Conservation (phyloP, 148 eudicot species). For the Heliosperma pusillum region DNA sequence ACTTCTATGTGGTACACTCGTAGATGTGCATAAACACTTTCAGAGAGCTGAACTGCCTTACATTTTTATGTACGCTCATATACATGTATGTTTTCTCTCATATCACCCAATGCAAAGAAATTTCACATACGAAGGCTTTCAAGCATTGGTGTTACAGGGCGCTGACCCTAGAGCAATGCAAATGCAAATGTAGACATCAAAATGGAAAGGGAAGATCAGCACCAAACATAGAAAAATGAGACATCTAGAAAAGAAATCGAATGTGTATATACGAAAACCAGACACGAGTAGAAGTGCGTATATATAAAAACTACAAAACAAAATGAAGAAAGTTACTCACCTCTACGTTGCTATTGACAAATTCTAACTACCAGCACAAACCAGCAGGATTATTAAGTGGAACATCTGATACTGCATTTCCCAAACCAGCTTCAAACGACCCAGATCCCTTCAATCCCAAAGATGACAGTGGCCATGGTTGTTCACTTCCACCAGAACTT, state of each 20-base stretch:
- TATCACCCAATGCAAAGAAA: neutral
- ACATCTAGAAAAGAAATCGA: neutral
- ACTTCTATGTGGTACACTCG: neutral
- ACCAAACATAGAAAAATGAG: slow-evolving; percentile 3
- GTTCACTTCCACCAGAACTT: slow-evolving; percentile 48
- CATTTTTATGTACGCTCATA: neutral
- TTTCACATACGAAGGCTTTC: neutral
- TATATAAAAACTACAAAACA: neutral
- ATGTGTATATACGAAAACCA: slow-evolving; percentile 6
- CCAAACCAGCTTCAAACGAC: slow-evolving; percentile 60
- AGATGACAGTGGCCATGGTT: slow-evolving; percentile 61
- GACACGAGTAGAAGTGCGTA: slow-evolving; percentile 7
- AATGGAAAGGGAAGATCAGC: neutral
- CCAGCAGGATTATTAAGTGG: slow-evolving; percentile 59
- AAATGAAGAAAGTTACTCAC: slow-evolving; percentile 29
- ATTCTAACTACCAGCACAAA: slow-evolving; percentile 74
- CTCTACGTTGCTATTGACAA: slow-evolving; percentile 68
- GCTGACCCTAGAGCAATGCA: neutral
- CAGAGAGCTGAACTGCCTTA: neutral
- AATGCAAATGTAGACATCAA: neutral
- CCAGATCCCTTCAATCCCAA: slow-evolving; percentile 56
- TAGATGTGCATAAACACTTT: neutral
- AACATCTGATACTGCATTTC: slow-evolving; percentile 58
- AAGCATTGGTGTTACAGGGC: slow-evolving; percentile 7
- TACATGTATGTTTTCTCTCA: neutral